These are phyloP conservation scores for Aspergillus sp. DNA, from an alignment of 2,329 filamentous ascomycete genomes.

Conservation along the genomic window DNA sequence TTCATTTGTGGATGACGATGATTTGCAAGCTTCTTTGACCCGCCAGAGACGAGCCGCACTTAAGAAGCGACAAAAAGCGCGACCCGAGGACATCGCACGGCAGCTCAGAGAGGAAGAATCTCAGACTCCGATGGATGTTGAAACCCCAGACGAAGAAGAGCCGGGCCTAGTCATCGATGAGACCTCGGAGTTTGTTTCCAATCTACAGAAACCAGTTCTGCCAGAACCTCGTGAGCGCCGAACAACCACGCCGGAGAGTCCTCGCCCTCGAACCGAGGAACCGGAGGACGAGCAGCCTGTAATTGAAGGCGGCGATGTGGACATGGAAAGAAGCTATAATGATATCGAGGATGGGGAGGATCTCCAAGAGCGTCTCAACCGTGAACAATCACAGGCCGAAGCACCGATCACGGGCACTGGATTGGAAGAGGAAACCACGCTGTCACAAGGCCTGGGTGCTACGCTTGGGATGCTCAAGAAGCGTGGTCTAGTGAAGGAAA, in stretches of 20 bases:
- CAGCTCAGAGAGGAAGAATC: conserved; percentile 67
- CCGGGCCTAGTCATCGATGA: conserved; percentile 88
- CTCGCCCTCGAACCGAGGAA: conserved; percentile 21
- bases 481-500: conserved; percentile 73
- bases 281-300: conserved; percentile 24
- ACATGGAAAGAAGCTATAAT: conserved; percentile 55
- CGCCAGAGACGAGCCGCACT: conserved; percentile 78
- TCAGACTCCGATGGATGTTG: conserved; percentile 57
- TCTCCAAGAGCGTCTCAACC: conserved; percentile 50
- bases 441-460: conserved; percentile 76
- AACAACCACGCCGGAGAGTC: conserved; percentile 36
- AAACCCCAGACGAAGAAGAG: conserved; percentile 56
- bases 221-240: conserved; percentile 51
- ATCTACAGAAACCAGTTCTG: conserved; percentile 67
- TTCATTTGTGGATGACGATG: conserved; percentile 84
- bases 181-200: conserved; percentile 90
- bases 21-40: conserved; percentile 82
- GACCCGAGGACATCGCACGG: conserved; percentile 82
- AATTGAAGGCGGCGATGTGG: conserved; percentile 54
- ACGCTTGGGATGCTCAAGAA: conserved; percentile 80
- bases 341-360: conserved; percentile 53
- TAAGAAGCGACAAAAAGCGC: conserved; percentile 85
- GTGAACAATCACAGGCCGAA: conserved; percentile 44
- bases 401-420: conserved; percentile 62
- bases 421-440: conserved; percentile 79